Base-by-base conservation (phyloP, 2,329 filamentous ascomycete species). In the Claviceps sorghi region DNA sequence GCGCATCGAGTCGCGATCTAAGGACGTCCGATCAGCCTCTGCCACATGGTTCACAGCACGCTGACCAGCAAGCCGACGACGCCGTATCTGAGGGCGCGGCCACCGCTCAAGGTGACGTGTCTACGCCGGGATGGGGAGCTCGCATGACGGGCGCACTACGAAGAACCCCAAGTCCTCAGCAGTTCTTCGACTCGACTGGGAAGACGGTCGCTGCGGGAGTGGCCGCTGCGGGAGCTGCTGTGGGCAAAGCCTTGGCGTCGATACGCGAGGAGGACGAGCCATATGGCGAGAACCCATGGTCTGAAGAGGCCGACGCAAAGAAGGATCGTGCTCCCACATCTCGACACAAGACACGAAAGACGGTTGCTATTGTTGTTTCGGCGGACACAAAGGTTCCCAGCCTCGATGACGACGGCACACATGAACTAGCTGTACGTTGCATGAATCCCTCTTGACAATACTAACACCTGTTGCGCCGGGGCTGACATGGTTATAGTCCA, bases 201-300 rank as follows among this genome's bases (percentile, higher is more conserved):
- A 88, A 84, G 69, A 84, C 82, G 54, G 84, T 95, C 34, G 83
- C 80, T 17, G 88, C 88, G 1, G 86, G 89, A 17, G 77, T 94
- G 57, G 84, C 88, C 29, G 89, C 88, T 10, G 88, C 88, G 0
- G 86, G 89, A 15, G 86, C 86, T 19, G 87, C 79, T 48, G 80
- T 95, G 55, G 88, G 88, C 43, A 88, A 84, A 56, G 89, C 88
- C 29, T 72, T 96, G 58, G 84, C 84, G 51, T 83, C 86, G 17
- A 93, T 94, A 58, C 79, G 86, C 52, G 87, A 95, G 65, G 89
- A 94, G 63, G 86, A 90, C 63, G 83, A 81, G 63, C 84, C 84
- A 50, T 93, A 85, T 65, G 83, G 82, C 57, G 91, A 96, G 66
- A 86, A 88, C 64, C 82, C 88, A 50, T 96, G 91, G 91, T 89